Base-by-base conservation (phyloP, 163 green algal genomes). In the Scenedesmus sp. region DNA sequence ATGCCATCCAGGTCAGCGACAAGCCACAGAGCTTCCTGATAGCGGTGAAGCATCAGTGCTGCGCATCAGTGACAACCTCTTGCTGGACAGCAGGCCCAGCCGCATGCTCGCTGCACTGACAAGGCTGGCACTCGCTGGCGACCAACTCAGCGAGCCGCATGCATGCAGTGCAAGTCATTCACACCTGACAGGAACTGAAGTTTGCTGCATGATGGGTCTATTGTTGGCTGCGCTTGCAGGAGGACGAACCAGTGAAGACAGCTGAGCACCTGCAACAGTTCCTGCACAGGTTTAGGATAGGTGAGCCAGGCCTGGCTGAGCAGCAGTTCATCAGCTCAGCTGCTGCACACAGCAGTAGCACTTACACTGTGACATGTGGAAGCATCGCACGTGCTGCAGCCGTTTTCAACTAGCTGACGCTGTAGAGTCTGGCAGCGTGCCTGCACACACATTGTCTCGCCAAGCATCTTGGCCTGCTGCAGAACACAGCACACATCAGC, bases 211-310 rank as follows among this genome's bases (percentile, higher is more conserved):
- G 72, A n/a, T 44, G 40, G 35, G 78, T 16, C 33, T 51, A 53
- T 40, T 56, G 24, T 4, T n/a, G n/a, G n/a, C 3, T 76, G 40
- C 59, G 40, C 76, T 95, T 70, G 43, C 85, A 99, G 56, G 98
- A 99, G 92, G 97, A 99, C 86, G 96, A 98, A 83, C 88, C 96
- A 0, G 91, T 95, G 15, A 86, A 93, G 35, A 95, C 94, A 3
- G 94, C 96, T 15, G 93, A 96, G 40, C 92, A 95, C 26, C 78
- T 99, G 46, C 30, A 83, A 6, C 84, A 91, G 24, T 99, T 99
- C 78, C 79, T 97, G 10, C 61, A 94, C 40, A 90, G 96, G 0
- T 98, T 97, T 90, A 88, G 96, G 12, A 93, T 98, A 44, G 96
- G 96, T 24, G 83, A 96, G 93, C 56, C n/a, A n/a, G n/a, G n/a